Evolutionary conservation across 176 grass and related monocot species (phyloP), one percentile per base, ranked within the genome.

Genomic region (Carex pumila): DNA sequence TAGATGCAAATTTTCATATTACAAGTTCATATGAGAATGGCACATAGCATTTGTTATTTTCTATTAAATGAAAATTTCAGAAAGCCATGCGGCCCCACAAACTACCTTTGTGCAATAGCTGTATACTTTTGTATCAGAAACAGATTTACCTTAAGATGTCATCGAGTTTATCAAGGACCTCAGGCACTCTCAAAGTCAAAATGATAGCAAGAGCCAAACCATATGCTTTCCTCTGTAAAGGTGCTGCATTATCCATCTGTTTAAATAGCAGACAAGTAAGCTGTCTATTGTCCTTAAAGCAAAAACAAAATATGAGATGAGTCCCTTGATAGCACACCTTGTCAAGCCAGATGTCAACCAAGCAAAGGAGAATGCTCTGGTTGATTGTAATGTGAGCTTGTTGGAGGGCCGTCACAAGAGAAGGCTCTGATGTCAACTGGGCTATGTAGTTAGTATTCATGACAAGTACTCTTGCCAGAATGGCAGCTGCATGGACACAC

Each of bases 91-190:
- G 31, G 25, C 18, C 52, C 34, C 13, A 7, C 50, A 78, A 75
- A 56, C 50, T 55, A 34, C 25, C 29, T 10, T 71, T 45, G 17
- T 8, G 39, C 37, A 45, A 9, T n/a, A n/a, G 57, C 29, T 34
- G 49, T 78, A 57, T 57, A 56, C 49, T 56, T 76, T 13, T 57
- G 14, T 32, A 18, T 34, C 52, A 57, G 52, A 78, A 78, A 78
- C 6, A 31, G 45, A 64, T 52, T 83, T 90, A 99, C 96, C 91
- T 95, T 87, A 99, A 89, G 56, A 99, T 95, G 61, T 99, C 96
- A 83, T 99, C 96, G 18, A 99, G 96, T 93, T 92, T 99, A 74
- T 99, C 93, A 3, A 99, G 92, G 47, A 99, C 81, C 87, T 95
- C 86, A 73, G 93, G 91, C 67, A 95, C 87, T 84, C 92, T 89